These are phyloP conservation scores for Paraphoma chrysanthemicola DNA, from an alignment of 2,329 filamentous ascomycete species.

Conservation along the genomic window DNA sequence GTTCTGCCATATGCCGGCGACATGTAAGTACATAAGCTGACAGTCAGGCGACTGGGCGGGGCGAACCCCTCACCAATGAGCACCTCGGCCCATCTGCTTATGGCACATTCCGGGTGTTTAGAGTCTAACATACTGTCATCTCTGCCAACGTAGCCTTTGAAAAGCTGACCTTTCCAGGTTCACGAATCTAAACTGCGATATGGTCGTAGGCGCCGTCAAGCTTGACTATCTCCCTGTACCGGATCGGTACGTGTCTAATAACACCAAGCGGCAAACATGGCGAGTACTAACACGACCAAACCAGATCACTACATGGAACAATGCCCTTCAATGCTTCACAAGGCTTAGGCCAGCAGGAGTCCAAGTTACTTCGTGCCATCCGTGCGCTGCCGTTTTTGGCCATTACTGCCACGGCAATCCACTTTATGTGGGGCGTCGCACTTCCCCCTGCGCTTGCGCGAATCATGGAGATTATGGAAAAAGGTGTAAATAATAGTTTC, in stretches of 20 bases:
- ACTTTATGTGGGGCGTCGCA: slow-evolving; percentile 12
- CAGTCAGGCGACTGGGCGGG: neutral
- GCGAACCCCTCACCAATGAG: too few species aligned
- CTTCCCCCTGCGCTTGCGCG: slow-evolving; percentile 3
- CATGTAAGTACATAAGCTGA: slow-evolving; percentile 11
- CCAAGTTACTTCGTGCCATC: slow-evolving; percentile 14
- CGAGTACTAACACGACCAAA: neutral
- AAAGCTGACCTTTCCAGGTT: slow-evolving; percentile 4
- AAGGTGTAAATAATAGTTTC: slow-evolving; percentile 10
- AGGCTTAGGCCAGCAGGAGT: slow-evolving; percentile 13
- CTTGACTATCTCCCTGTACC: slow-evolving; percentile 16
- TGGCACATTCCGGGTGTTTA: too few species aligned
- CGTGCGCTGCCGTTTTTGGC: slow-evolving; percentile 13
- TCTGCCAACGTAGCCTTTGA: too few species aligned
- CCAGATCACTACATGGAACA: slow-evolving; percentile 9
- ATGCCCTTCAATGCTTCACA: slow-evolving; percentile 24
- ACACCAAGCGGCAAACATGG: neutral
- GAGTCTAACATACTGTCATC: too few species aligned
- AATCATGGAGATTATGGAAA: slow-evolving; percentile 6
- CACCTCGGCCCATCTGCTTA: too few species aligned
- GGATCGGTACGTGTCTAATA: neutral
- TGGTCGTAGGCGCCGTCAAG: slow-evolving; percentile 14
- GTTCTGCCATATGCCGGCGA: slow-evolving; percentile 15
- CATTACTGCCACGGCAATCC: slow-evolving; percentile 9
- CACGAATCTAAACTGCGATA: slow-evolving; percentile 8